Base-by-base conservation (phyloP, 2,329 filamentous ascomycete species). In the Myrmaecium sp. region DNA sequence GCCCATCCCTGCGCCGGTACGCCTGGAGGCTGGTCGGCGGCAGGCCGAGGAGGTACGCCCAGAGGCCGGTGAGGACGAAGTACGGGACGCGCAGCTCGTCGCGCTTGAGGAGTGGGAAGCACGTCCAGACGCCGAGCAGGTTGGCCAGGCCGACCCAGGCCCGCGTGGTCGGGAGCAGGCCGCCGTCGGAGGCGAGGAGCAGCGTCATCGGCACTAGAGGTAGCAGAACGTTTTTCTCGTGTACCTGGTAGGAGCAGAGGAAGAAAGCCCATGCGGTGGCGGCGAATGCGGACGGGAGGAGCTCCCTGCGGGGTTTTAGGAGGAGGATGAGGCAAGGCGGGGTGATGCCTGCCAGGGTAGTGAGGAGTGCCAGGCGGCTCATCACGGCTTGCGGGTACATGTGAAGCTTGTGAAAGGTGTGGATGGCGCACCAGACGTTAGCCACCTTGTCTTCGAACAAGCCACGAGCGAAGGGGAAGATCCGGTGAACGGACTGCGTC, bases 381-480 rank as follows among this genome's bases (percentile, higher is more conserved):
- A 98, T 67, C 5, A 82, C 49, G 5, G 66, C 62, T 3, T 70
- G 52, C 1, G 80, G 71, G 37, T 82, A 89, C 11, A 68, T 58
- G 34, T 78, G 69, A 19, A 98, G 68, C 55, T 98, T 98, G 56
- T 93, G 64, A 29, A 91, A 64, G 1, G 89, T 76, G 47, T 95
- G 91, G 30, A 86, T 63, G 4, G 83, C 76, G 47, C 89, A 98
- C 89, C 89, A 98, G 43, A 94, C 77, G 47, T 98, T 98, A 43
- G 89, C 89, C 12, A 98, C 91, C 54, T 98, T 98, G 58, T 95
- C 89, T 55, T 98, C 91, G 43, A 95, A 98, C 5, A 98, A 58
- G 3, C 89, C 89, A n/a, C 89, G 73, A 1, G 84, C 73, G 46
- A 98, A 94, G 1, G 91, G 89, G 42, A 98, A 95, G 30, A 95